A percentile compares a stretch with the other conserved stretches of the same genome.
Evolutionary conservation across 176 grass and related monocot genomes (phyloP).

Genomic region (Lolium perenne): DNA sequence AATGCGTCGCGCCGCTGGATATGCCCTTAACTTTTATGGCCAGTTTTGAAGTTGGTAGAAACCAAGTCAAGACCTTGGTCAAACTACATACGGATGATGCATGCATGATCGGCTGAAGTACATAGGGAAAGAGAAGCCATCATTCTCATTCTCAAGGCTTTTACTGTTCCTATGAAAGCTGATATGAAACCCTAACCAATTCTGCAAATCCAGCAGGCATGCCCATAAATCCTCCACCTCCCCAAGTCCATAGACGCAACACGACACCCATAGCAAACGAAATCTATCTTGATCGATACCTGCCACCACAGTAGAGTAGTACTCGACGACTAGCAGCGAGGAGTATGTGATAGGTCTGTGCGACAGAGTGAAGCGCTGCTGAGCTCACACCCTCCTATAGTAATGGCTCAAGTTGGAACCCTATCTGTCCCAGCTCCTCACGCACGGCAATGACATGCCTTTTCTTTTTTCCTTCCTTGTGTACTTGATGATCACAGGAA

Average conservation of each 20-base stretch:
- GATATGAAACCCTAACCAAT: neutral
- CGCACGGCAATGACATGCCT: neutral
- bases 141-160: constrained; percentile 28
- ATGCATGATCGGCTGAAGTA: neutral
- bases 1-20: no score
- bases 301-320: neutral
- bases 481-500: constrained; percentile 8
- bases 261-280: neutral
- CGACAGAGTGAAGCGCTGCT: neutral
- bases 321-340: neutral
- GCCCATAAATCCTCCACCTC: constrained; percentile 3
- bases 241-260: neutral
- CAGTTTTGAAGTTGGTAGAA: neutral
- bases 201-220: neutral
- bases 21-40: neutral
- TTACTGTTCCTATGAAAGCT: neutral
- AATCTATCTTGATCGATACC: neutral
- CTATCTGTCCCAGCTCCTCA: constrained; percentile 3
- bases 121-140: neutral
- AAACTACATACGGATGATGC: neutral
- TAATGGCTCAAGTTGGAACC: neutral
- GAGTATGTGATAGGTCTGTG: neutral
- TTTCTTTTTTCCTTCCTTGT: neutral
- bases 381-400: constrained; percentile 9
- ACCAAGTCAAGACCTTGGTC: neutral